A percentile compares a stretch with the other conserved stretches of the same genome.
phyloP scores from a whole-genome alignment of 768 basidiomycete species.

The Naganishia kalamii region DNA sequence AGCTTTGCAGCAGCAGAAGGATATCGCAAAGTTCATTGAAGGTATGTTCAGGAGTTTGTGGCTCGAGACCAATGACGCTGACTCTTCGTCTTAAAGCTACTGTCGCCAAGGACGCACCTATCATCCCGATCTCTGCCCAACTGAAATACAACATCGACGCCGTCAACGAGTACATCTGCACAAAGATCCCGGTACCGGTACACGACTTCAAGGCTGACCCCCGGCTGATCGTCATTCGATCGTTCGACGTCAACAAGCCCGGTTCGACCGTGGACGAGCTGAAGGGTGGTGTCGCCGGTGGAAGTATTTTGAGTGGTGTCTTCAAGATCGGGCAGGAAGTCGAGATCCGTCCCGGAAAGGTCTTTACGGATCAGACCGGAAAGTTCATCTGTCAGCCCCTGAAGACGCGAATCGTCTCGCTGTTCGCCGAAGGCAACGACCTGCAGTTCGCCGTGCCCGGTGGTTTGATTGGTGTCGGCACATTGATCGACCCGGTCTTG shows the following conservation, averaged over 20 bases:
- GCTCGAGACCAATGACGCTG: neutral
- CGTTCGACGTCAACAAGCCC: constrained; percentile 99
- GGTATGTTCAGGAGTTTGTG: constrained; percentile 51
- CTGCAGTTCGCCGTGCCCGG: constrained; percentile 93
- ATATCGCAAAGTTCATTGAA: constrained; percentile 91
- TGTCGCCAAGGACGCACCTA: constrained; percentile 92
- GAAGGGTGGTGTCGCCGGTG: constrained; percentile 97
- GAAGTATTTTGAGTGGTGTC: constrained; percentile 87
- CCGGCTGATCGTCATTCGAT: constrained; percentile 93
- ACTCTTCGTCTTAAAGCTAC: constrained; percentile 58
- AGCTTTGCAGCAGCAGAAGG: constrained; percentile 92
- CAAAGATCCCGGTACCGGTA: constrained; percentile 85
- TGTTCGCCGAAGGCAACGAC: constrained; percentile 92
- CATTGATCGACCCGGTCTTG: constrained; percentile 88
- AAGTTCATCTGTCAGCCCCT: constrained; percentile 89
- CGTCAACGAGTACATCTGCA: constrained; percentile 96
- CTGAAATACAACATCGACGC: constrained; percentile 99
- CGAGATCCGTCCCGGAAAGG: constrained; percentile 93
- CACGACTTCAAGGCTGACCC: constrained; percentile 90
- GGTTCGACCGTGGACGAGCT: constrained; percentile 94
- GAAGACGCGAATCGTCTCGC: constrained; percentile 78
- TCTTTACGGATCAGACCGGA: constrained; percentile 87
- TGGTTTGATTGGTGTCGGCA: constrained; percentile 96
- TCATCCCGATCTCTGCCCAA: constrained; percentile 98
- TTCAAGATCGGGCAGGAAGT: constrained; percentile 84